Base-by-base conservation (phyloP, 306 rosid species). In the Castanopsis chinensis region DNA sequence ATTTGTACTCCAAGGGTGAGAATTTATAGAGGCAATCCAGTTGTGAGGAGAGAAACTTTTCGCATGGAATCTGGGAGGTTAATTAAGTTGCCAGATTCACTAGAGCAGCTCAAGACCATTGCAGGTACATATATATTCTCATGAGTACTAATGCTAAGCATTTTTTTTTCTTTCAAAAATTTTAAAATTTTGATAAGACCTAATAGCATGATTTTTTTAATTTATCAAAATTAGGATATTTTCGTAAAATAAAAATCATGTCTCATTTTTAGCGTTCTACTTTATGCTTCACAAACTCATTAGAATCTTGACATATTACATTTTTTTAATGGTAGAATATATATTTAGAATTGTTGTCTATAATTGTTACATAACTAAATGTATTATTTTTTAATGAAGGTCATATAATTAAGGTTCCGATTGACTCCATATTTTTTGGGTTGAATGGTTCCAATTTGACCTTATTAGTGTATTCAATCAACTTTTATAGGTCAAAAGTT, bases 11-110 rank as follows among this genome's bases (percentile, higher is more conserved):
- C 69, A 19, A 92, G 99, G 68, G 92, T 92, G 27, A 87, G 97
- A 76, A 88, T 95, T 80, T 92, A 90, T 78, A 88, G 79, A 87
- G 97, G 96, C 11, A 89, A 95, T 83, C 97, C 98, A 51, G 3
- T 79, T 19, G 78, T 79, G 65, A 92, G 94, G 77, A 90, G 76
- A 80, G 86, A 88, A 77, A 76, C 82, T 11, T 32, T 86, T 80
- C 71, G 79, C 83, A 78, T 51, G 73, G 90, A 90, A 78, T 80
- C 96, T 71, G 99, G 99, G 59, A 95, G 76, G 81, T 78, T 95
- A 23, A 90, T 95, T 84, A 86, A 85, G 82, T 74, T 95, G 88
- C 98, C 99, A 59, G 71, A 68, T 75, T 87, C 99, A 59, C 76
- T 95, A 28, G 90, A 92, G 54, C 91, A 90, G 74, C 99, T 92